phyloP scores from a whole-genome alignment of 306 rosid species.

The Citrullus amarus region DNA sequence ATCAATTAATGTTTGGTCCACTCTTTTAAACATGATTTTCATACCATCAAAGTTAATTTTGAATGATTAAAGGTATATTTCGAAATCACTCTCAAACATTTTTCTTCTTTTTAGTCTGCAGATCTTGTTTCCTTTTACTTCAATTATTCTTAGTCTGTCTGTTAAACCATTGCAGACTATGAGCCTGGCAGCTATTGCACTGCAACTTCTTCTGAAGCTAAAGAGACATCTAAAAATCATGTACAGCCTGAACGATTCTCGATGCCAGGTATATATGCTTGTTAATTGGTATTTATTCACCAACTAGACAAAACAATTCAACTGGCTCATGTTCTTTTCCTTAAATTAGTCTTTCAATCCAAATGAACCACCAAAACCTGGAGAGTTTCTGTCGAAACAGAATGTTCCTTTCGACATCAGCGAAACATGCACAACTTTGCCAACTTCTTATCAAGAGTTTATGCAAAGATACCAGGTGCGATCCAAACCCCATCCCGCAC shows the following conservation, averaged over 20 bases:
- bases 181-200: slow-evolving; percentile 62
- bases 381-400: slow-evolving; percentile 75
- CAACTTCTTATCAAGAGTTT: slow-evolving; percentile 63
- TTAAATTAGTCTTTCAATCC: slow-evolving; percentile 71
- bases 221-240: slow-evolving; percentile 87
- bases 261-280: slow-evolving; percentile 79
- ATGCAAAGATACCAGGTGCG: slow-evolving; percentile 73
- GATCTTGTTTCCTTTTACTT: not conserved
- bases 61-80: too few relatives aligned
- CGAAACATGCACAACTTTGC: slow-evolving; percentile 56
- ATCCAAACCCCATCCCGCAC: not conserved
- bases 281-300: not conserved
- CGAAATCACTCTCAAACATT: too few relatives aligned
- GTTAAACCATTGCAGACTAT: slow-evolving; percentile 42
- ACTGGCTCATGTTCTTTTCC: not conserved
- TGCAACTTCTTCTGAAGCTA: slow-evolving; percentile 90
- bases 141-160: not conserved
- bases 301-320: not conserved
- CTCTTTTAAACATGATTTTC: too few relatives aligned
- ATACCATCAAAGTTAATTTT: too few relatives aligned
- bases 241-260: slow-evolving; percentile 66
- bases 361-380: slow-evolving; percentile 66
- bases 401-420: slow-evolving; percentile 45
- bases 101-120: not conserved
- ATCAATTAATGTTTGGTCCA: too few relatives aligned